Conservation (phyloP, 176 grass and related monocot genomes). For the Aegilops umbellulata region DNA sequence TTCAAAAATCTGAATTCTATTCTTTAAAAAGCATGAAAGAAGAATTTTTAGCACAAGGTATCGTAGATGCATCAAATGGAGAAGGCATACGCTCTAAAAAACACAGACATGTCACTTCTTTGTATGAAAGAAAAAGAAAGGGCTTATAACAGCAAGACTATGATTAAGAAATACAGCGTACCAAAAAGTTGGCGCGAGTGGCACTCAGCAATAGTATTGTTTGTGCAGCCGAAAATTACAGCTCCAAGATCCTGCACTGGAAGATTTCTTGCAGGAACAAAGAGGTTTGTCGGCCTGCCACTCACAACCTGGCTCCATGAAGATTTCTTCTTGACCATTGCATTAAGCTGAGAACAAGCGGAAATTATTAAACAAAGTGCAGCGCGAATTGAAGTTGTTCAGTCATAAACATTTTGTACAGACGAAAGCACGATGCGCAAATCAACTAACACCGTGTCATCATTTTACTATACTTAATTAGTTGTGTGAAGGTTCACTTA, state of each 20-base stretch:
- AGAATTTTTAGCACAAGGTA: not conserved
- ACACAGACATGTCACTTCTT: not conserved
- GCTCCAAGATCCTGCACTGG: conserved; percentile 56
- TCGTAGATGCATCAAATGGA: not conserved
- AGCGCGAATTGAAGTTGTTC: not conserved
- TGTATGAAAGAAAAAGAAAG: not conserved
- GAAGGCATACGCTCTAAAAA: not conserved
- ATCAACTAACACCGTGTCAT: not conserved
- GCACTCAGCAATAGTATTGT: conserved; percentile 67
- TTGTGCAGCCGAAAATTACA: conserved; percentile 77
- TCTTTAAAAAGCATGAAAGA: not conserved
- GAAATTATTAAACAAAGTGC: not conserved
- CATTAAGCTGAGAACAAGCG: conserved; percentile 9
- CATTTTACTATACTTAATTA: not conserved
- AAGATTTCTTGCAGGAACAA: conserved; percentile 51
- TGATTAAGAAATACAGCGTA: conserved; percentile 30
- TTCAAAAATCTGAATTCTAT: not conserved
- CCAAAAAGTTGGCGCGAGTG: conserved; percentile 73
- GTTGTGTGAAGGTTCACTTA: not conserved
- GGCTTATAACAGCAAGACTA: not conserved
- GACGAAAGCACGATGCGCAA: not conserved
- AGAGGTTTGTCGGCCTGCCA: conserved; percentile 31
- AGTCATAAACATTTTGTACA: conserved; percentile 9
- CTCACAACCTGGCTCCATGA: conserved; percentile 25
- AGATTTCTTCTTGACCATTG: conserved; percentile 39